phyloP scores from a whole-genome alignment of 106 monocot species.

The Iris macrosiphon region DNA sequence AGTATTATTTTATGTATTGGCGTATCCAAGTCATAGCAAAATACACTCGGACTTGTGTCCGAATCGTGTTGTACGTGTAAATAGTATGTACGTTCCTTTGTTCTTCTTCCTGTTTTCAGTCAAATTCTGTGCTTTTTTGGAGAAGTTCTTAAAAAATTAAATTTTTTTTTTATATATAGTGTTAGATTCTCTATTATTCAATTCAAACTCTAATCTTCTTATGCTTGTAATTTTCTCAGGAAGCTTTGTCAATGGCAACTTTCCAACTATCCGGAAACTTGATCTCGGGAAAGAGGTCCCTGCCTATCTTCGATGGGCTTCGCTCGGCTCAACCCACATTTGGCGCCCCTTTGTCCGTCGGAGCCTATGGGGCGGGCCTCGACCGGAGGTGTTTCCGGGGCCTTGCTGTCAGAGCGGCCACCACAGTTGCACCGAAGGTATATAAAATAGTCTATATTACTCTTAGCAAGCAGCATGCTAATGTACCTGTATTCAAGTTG shows the following conservation, averaged over 20 bases:
- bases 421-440: constrained; percentile 65
- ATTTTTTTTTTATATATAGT: too few relatives aligned
- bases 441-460: neutral
- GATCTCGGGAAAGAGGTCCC: neutral
- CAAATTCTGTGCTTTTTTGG: too few relatives aligned
- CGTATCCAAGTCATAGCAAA: too few relatives aligned
- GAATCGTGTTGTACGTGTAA: too few relatives aligned
- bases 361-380: constrained; percentile 6
- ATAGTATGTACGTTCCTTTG: too few relatives aligned
- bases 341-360: constrained; percentile 13
- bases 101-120: too few relatives aligned
- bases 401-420: constrained; percentile 46
- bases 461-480: neutral
- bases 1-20: too few relatives aligned
- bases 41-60: too few relatives aligned
- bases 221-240: neutral
- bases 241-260: constrained; percentile 24
- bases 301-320: constrained; percentile 23
- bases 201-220: too few relatives aligned
- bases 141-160: too few relatives aligned
- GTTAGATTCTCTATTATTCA: too few relatives aligned
- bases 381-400: constrained; percentile 24
- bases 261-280: constrained; percentile 29
- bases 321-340: constrained; percentile 1
- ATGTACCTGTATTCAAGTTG: neutral